Conservation (phyloP, 371 early-diverging fungal genomes). For the Mortierella sp. region DNA sequence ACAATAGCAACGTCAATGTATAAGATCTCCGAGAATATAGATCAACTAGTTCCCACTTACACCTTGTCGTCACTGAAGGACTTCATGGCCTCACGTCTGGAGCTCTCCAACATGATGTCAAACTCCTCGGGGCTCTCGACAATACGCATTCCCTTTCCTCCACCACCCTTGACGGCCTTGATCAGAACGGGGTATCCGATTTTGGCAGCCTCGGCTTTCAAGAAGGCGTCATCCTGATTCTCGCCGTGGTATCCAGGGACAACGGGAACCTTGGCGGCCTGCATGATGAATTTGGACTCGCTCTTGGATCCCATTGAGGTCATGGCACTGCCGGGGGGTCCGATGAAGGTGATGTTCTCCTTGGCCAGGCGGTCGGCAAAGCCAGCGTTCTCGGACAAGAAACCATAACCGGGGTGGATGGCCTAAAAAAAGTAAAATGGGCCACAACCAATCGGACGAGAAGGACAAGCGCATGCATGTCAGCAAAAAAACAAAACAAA, state of each 20-base stretch:
- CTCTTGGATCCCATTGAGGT: conserved; percentile 96
- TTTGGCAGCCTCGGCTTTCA: conserved; percentile 82
- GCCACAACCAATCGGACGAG: not conserved
- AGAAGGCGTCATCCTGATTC: conserved; percentile 82
- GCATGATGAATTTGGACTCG: conserved; percentile 94
- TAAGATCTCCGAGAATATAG: too few species aligned
- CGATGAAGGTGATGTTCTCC: conserved; percentile 86
- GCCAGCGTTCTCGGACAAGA: conserved; percentile 95
- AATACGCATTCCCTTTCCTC: conserved; percentile 97
- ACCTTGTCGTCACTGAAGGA: conserved; percentile 94
- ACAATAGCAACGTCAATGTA: not conserved
- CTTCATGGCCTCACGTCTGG: conserved; percentile 88
- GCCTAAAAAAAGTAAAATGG: conserved; percentile 64
- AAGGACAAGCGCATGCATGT: not conserved
- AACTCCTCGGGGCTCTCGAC: conserved; percentile 84
- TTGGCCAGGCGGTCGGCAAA: conserved; percentile 86
- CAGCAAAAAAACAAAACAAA: not conserved
- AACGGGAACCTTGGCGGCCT: conserved; percentile 89
- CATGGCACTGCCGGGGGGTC: conserved; percentile 94
- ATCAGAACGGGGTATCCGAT: conserved; percentile 96
- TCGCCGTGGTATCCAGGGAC: conserved; percentile 97
- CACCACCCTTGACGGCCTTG: conserved; percentile 97
- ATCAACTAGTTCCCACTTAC: conserved; percentile 21
- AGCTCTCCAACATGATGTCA: conserved; percentile 86
- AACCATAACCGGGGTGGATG: conserved; percentile 97